Conservation (phyloP, 1,139 yeast species). For the Pichia sp. region DNA sequence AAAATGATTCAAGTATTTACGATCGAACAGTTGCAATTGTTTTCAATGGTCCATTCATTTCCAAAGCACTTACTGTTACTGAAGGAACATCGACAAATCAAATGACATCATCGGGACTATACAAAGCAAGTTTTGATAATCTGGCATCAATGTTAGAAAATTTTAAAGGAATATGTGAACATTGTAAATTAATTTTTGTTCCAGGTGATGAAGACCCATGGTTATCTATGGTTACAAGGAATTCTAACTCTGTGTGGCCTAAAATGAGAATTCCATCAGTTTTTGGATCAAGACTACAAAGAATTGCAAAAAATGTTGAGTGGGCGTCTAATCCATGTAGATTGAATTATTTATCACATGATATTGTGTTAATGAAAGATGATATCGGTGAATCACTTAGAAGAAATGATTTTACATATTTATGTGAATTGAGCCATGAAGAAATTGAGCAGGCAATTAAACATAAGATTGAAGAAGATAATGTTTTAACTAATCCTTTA, state of each 20-base stretch:
- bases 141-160: slow-evolving; percentile 52
- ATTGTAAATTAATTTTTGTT: slow-evolving; percentile 38
- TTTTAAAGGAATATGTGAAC: slow-evolving; percentile 35
- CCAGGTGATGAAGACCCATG: slow-evolving; percentile 96
- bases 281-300: slow-evolving; percentile 60
- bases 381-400: slow-evolving; percentile 65
- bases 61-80: slow-evolving; percentile 52
- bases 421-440: slow-evolving; percentile 22
- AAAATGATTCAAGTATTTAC: slow-evolving; percentile 3
- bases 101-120: slow-evolving; percentile 42
- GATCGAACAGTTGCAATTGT: slow-evolving; percentile 35
- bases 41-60: slow-evolving; percentile 64
- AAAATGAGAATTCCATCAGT: slow-evolving; percentile 62
- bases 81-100: slow-evolving; percentile 38
- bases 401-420: slow-evolving; percentile 58
- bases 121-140: slow-evolving; percentile 69
- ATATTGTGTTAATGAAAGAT: slow-evolving; percentile 68
- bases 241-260: slow-evolving; percentile 65
- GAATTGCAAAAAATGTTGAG: slow-evolving; percentile 51
- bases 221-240: slow-evolving; percentile 68
- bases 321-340: slow-evolving; percentile 80
- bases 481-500: background rate
- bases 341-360: slow-evolving; percentile 75
- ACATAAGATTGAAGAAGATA: background rate
- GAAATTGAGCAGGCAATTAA: slow-evolving; percentile 29